Evolutionary conservation across 83 land plant species (phyloP), one percentile per base, ranked within the genome.

Genomic region (Picea mariana): DNA sequence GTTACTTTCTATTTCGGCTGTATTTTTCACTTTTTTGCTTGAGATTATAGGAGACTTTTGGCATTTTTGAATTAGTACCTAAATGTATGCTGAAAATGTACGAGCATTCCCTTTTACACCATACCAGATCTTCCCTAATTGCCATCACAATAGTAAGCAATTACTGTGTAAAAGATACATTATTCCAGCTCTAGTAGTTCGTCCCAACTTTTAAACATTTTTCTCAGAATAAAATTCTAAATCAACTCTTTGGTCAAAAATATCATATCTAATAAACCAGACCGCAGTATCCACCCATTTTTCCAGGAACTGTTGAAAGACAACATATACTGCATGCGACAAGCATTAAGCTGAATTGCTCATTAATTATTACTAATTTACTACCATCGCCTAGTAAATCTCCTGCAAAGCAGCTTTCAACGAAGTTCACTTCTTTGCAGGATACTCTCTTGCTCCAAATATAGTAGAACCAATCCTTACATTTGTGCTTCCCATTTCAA

Each of bases 401-500:
- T 73, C 77, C 49, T 47, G 26, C 5, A 73, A 47, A n/a, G 58
- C 77, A 12, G 8, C 26, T 47, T 73, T 73, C 77, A 23, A 8
- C 75, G 82, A 82, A 9, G 62, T 83, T 83, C 64, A 75, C 52
- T 80, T 88, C 84, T 91, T 94, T 61, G 88, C 86, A 16, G 95
- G 90, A 79, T 92, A 94, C 77, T 94, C 96, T 85, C 98, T 87
- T 42, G 98, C 85, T 17, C 98, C 98, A 83, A 95, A 95, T 81
- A 95, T 93, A 3, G 93, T 92, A 6, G 98, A 92, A 47, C 98
- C 98, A 67, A 94, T 88, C 63, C 98, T 86, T 61, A 95, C 96
- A 85, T 88, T 95, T 16, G 98, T 95, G 76, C 98, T 95, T 79
- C 98, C 96, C 98, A 94, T 88, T 82, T 92, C 94, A 87, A 95